These are phyloP conservation scores for Achaetomium macrosporum DNA, from an alignment of 2,329 filamentous ascomycete species.

Conservation along the genomic window DNA sequence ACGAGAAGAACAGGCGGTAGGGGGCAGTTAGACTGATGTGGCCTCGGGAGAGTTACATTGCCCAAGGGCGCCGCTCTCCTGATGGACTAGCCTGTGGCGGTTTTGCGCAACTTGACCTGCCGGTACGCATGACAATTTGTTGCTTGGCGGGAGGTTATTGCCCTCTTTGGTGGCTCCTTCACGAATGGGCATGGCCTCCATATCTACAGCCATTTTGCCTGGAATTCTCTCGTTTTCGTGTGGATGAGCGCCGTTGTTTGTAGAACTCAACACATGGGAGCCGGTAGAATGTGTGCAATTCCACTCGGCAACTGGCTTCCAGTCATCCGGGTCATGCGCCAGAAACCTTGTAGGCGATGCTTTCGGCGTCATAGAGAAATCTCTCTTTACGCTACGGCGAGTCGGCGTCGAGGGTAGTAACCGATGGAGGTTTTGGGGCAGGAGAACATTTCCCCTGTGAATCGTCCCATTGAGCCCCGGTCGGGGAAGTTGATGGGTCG, in stretches of 20 bases:
- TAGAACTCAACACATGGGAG: not conserved
- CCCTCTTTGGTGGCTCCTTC: not conserved
- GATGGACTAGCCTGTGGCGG: too few species aligned
- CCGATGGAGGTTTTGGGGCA: slow-evolving; percentile 16
- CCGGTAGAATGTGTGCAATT: slow-evolving; percentile 13
- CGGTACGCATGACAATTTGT: not conserved
- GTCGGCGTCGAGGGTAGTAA: not conserved
- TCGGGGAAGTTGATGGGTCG: not conserved
- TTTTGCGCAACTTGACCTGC: too few species aligned
- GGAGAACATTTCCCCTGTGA: slow-evolving; percentile 1
- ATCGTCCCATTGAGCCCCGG: not conserved
- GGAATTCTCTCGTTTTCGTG: not conserved
- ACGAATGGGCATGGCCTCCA: not conserved
- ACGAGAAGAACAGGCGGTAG: too few species aligned
- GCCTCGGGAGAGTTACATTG: too few species aligned
- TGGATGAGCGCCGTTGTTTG: not conserved
- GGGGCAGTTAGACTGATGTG: too few species aligned
- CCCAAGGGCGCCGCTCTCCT: too few species aligned
- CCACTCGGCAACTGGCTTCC: slow-evolving; percentile 43
- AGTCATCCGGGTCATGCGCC: slow-evolving; percentile 36
- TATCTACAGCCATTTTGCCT: not conserved
- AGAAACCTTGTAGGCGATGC: slow-evolving; percentile 22
- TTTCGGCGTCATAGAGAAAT: slow-evolving; percentile 9
- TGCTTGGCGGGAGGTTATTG: not conserved
- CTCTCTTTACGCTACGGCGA: slow-evolving; percentile 16